Conservation (phyloP, 169 alveolate species). For the Theileria orientalis region DNA sequence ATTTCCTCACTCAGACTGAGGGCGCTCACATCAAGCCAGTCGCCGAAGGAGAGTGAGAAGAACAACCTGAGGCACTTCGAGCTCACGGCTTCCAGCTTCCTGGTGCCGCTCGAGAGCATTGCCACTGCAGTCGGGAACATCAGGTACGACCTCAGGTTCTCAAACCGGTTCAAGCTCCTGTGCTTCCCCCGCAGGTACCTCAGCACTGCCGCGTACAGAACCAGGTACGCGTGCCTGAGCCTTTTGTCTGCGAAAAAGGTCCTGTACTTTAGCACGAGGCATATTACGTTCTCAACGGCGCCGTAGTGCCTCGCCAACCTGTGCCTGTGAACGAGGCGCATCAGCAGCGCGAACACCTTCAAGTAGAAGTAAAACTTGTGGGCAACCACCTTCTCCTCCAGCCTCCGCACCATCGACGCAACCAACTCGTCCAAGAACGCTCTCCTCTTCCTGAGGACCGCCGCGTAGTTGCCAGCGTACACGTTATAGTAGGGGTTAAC, state of each 20-base stretch:
- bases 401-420: neutral
- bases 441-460: neutral
- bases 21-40: neutral
- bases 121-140: constrained; percentile 7
- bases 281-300: neutral
- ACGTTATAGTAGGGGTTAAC: constrained; percentile 9
- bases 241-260: neutral
- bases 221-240: neutral
- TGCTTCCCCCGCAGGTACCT: neutral
- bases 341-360: neutral
- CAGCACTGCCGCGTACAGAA: neutral
- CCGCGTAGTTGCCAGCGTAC: neutral
- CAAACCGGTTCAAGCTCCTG: neutral
- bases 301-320: neutral
- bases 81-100: neutral
- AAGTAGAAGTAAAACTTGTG: neutral
- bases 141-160: neutral
- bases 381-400: neutral
- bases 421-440: neutral
- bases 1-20: neutral
- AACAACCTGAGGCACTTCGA: neutral
- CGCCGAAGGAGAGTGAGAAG: neutral
- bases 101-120: neutral
- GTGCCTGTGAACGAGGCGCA: neutral
- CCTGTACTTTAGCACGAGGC: neutral